These are phyloP conservation scores for Sclerotinia spermophila DNA, from an alignment of 2,329 filamentous ascomycete genomes.

Conservation along the genomic window DNA sequence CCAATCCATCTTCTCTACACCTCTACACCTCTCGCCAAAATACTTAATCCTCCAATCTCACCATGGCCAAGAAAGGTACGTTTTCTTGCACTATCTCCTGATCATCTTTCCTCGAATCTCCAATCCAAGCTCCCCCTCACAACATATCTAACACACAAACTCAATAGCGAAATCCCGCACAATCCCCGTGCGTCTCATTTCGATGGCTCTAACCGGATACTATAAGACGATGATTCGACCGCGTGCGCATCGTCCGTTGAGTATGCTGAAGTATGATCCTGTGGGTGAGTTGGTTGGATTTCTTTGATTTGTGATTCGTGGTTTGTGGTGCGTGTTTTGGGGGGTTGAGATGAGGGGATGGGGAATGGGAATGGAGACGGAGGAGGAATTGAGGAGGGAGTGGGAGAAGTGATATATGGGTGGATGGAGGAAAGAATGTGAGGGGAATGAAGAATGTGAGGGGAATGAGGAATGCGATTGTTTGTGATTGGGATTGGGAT, in stretches of 20 bases:
- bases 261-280: conserved; percentile 98
- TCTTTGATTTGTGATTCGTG: not conserved
- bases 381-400: not conserved
- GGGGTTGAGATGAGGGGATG: not conserved
- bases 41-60: not conserved
- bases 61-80: not conserved
- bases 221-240: conserved; percentile 89
- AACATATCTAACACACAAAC: not conserved
- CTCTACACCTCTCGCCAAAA: not conserved
- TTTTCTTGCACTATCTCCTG: not conserved
- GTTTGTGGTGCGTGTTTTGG: not conserved
- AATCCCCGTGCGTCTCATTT: conserved; percentile 88
- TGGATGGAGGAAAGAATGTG: not conserved
- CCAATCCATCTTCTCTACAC: too few relatives aligned
- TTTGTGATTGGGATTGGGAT: not conserved
- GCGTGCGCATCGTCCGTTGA: conserved; percentile 75
- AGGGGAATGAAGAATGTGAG: not conserved
- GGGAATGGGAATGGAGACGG: not conserved
- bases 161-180: conserved; percentile 70
- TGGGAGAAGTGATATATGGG: not conserved
- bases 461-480: too few relatives aligned
- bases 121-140: too few relatives aligned
- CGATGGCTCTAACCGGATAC: conserved; percentile 98
- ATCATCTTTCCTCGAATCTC: too few relatives aligned
- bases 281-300: conserved; percentile 58